Evolutionary conservation across 495 filamentous ascomycete genomes (phyloP), one percentile per base, ranked within the genome.

Genomic region (Paragyromitra xinjiangensis): DNA sequence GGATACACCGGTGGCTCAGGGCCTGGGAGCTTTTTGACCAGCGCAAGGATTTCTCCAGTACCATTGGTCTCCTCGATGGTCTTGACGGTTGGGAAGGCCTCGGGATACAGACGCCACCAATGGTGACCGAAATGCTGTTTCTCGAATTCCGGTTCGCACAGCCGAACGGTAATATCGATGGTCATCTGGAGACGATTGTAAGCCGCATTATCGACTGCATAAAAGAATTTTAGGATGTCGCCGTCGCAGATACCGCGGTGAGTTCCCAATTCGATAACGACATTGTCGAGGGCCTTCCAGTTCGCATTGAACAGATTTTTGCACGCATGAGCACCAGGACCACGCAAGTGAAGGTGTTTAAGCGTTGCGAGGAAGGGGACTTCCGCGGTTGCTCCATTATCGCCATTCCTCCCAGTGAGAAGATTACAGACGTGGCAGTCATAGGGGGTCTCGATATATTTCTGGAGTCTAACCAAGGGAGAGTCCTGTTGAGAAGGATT

Each of bases 291-390:
- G 16, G 42, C 61, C 16, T 63, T 51, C 64, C 64, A 69, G 11
- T 70, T 8, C 3, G 56, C 44, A 6, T 65, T 44, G 9, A 69
- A 80, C 0, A 80, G 2, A 2, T 73, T 42, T 0, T 39, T 45
- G 42, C 77, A 80, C 24, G 56, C 53, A 29, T 80, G 78, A 22
- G 78, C 68, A 8, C 77, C 78, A 6, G 69, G 69, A 0, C 77
- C 77, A 26, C 77, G 66, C 1, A 80, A 14, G 22, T 80, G 70
- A 16, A 80, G 77, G 16, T 74, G 67, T 39, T 75, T 80, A 3
- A 79, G 61, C 6, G 39, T 68, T 3, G 42, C 16, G 0, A 73
- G 34, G 45, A 80, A 75, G 16, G 76, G 78, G 16, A 69, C 24
- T 1, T 11, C 5, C 2, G 3, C 12, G 0, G 12, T 53, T 5